Conservation (phyloP, 768 basidiomycete species). For the Dacryopinax primogenitus region DNA sequence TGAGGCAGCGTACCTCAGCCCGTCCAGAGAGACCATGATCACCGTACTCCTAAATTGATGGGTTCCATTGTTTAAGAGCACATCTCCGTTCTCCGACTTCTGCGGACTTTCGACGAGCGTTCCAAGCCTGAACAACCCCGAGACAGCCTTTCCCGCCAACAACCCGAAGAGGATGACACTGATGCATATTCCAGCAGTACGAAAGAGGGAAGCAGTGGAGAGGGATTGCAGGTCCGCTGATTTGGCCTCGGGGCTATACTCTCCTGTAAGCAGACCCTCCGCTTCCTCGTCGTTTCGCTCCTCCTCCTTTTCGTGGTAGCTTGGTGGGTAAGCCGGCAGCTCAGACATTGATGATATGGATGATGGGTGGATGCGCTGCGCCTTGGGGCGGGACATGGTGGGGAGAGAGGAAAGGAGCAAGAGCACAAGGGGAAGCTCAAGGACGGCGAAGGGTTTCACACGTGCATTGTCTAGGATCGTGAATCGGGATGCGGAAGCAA, state of each 20-base stretch:
- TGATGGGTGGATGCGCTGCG: neutral
- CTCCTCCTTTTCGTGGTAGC: neutral
- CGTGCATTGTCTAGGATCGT: neutral
- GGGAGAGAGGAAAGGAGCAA: neutral
- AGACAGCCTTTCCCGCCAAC: neutral
- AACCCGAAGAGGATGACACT: neutral
- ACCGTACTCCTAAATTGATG: slow-evolving; percentile 71
- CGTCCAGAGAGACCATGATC: slow-evolving; percentile 76
- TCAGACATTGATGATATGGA: neutral
- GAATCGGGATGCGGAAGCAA: no score
- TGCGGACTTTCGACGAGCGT: neutral
- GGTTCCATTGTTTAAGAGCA: slow-evolving; percentile 54
- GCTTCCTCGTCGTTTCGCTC: neutral
- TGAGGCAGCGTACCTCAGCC: slow-evolving; percentile 43
- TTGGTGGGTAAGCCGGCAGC: neutral
- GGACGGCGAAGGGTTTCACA: neutral
- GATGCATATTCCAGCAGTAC: slow-evolving; percentile 1
- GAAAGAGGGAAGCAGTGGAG: neutral
- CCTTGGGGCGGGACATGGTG: neutral
- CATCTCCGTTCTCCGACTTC: neutral
- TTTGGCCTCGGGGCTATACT: neutral
- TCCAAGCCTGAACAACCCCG: neutral
- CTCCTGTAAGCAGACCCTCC: neutral
- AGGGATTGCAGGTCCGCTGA: neutral
- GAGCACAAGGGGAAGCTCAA: neutral